phyloP scores from a whole-genome alignment of 2,329 filamentous ascomycete genomes.

The Saccharata proteae region DNA sequence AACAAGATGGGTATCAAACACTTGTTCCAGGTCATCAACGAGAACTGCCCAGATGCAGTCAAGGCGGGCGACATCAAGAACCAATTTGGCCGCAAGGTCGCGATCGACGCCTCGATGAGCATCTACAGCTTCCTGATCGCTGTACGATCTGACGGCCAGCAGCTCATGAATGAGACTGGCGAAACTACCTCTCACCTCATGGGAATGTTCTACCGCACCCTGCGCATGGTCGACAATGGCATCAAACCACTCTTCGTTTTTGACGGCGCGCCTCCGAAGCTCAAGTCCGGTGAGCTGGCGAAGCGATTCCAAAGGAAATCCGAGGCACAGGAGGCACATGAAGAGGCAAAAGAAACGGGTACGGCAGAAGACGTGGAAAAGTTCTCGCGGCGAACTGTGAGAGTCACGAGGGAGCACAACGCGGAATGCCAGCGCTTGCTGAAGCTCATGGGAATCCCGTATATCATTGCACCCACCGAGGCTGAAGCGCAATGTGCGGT shows the following conservation, averaged over 20 bases:
- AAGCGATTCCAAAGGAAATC: slow-evolving; percentile 93
- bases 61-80: slow-evolving; percentile 98
- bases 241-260: slow-evolving; percentile 99
- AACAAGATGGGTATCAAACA: slow-evolving; percentile 27
- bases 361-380: slow-evolving; percentile 98
- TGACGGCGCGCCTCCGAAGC: slow-evolving; percentile 88
- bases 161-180: slow-evolving; percentile 87
- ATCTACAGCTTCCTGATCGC: slow-evolving; percentile 98
- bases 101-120: slow-evolving; percentile 89
- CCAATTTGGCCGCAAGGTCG: slow-evolving; percentile 96
- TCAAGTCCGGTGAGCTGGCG: slow-evolving; percentile 93
- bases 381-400: slow-evolving; percentile 83
- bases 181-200: slow-evolving; percentile 97
- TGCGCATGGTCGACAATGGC: slow-evolving; percentile 96
- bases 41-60: slow-evolving; percentile 88
- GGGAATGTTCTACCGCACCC: slow-evolving; percentile 98
- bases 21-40: slow-evolving; percentile 41
- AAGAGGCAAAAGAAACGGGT: slow-evolving; percentile 94
- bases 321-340: slow-evolving; percentile 77
- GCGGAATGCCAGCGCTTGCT: slow-evolving; percentile 82
- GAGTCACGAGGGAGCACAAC: slow-evolving; percentile 95
- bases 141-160: slow-evolving; percentile 90
- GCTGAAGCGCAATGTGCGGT: slow-evolving; percentile 94
- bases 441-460: slow-evolving; percentile 92
- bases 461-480: slow-evolving; percentile 89